phyloP scores from a whole-genome alignment of 176 grass and related monocot genomes.

The Otatea glauca region DNA sequence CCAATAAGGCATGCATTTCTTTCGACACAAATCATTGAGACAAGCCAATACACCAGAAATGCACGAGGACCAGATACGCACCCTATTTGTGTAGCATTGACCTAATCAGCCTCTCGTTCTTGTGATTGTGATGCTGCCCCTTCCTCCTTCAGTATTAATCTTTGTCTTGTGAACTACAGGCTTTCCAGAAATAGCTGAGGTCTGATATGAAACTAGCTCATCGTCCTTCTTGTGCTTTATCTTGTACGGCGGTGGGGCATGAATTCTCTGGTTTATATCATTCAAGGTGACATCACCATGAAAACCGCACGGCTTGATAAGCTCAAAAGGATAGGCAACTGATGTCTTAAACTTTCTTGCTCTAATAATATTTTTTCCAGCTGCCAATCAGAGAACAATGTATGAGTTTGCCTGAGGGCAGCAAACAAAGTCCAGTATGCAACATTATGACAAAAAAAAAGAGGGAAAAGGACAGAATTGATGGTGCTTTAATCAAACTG shows the following conservation, averaged over 20 bases:
- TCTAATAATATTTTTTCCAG: conserved; percentile 64
- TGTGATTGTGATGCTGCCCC: conserved; percentile 89
- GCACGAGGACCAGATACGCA: conserved; percentile 1
- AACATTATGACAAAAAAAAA: background rate
- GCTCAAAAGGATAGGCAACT: conserved; percentile 77
- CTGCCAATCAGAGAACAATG: background rate
- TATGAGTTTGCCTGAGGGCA: background rate
- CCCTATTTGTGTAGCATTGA: background rate
- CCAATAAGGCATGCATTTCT: conserved; percentile 29
- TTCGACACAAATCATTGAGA: background rate
- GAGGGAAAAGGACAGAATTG: background rate
- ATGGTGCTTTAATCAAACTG: background rate
- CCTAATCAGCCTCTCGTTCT: conserved; percentile 66
- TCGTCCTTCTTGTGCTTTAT: conserved; percentile 69
- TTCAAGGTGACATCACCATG: conserved; percentile 64
- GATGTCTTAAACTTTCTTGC: conserved; percentile 59
- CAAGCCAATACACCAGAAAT: conserved; percentile 4
- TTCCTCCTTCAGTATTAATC: conserved; percentile 81
- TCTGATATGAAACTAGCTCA: conserved; percentile 27
- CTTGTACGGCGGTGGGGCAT: conserved; percentile 63
- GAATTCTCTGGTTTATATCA: conserved; percentile 84
- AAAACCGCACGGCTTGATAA: conserved; percentile 80
- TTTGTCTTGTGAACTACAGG: conserved; percentile 85
- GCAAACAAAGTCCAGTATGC: background rate
- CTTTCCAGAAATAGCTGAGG: conserved; percentile 82